Evolutionary conservation across 2,329 filamentous ascomycete genomes (phyloP).

Genomic region (Fusarium sp.): DNA sequence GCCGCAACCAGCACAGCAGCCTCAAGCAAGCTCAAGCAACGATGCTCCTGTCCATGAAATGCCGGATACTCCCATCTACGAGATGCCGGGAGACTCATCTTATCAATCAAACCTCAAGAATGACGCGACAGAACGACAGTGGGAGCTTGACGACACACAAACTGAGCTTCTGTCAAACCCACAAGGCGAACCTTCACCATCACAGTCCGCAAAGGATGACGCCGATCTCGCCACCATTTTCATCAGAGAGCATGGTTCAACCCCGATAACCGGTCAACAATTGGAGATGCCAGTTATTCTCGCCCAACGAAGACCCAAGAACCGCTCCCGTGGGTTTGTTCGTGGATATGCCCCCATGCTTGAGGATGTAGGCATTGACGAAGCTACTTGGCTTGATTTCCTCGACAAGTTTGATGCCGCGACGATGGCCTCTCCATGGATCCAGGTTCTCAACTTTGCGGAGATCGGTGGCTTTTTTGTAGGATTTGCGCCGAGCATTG

Average conservation of each 20-base stretch:
- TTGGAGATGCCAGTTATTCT: constrained; percentile 11
- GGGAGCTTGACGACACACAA: constrained; percentile 19
- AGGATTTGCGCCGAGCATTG: constrained; percentile 12
- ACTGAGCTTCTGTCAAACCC: constrained; percentile 4
- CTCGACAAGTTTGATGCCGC: constrained; percentile 20
- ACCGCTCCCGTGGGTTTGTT: constrained; percentile 19
- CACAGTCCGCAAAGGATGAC: background rate
- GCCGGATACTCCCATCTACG: background rate
- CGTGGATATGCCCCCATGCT: constrained; percentile 14
- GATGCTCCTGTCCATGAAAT: too few relatives aligned
- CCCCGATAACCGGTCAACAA: background rate
- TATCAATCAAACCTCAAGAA: background rate
- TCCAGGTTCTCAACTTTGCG: constrained; percentile 19
- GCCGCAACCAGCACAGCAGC: background rate
- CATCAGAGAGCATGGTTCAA: background rate
- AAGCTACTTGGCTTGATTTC: constrained; percentile 18
- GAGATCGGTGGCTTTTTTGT: constrained; percentile 14
- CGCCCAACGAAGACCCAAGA: constrained; percentile 17
- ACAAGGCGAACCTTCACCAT: background rate
- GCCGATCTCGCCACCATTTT: constrained; percentile 7
- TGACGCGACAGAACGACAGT: constrained; percentile 4
- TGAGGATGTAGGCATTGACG: constrained; percentile 1
- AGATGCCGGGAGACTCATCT: background rate
- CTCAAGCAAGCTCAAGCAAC: background rate
- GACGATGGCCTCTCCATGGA: constrained; percentile 6